Conservation (phyloP, 768 basidiomycete species). For the Dendrothele bispora region DNA sequence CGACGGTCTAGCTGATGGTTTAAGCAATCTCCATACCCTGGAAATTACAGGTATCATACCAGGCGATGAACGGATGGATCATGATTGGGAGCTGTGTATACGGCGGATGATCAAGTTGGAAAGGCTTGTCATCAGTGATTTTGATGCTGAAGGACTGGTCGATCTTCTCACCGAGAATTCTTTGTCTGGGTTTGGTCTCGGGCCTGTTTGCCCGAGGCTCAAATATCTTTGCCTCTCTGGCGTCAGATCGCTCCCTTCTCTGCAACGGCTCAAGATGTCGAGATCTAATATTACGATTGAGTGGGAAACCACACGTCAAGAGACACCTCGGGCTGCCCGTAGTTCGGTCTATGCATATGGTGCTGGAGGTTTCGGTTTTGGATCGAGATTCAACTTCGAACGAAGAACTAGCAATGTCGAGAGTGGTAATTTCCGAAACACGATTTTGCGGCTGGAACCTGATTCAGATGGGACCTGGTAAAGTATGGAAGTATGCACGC, state of each 20-base stretch:
- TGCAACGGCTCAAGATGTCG: neutral
- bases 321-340: neutral
- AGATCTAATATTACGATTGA: neutral
- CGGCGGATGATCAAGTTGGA: neutral
- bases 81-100: conserved; percentile 3
- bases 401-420: neutral
- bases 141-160: neutral
- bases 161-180: neutral
- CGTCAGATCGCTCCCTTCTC: neutral
- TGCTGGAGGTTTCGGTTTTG: conserved; percentile 1
- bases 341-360: neutral
- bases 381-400: neutral
- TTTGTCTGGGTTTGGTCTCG: neutral
- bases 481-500: too few species aligned
- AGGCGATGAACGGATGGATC: neutral
- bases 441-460: too few species aligned
- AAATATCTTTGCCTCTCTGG: neutral
- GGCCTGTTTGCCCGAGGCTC: neutral
- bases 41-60: neutral
- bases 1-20: neutral
- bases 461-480: too few species aligned
- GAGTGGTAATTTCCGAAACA: too few species aligned
- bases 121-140: neutral
- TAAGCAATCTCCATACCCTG: conserved; percentile 1
- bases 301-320: neutral